phyloP scores from a whole-genome alignment of 768 basidiomycete genomes.

The Mycena venus region DNA sequence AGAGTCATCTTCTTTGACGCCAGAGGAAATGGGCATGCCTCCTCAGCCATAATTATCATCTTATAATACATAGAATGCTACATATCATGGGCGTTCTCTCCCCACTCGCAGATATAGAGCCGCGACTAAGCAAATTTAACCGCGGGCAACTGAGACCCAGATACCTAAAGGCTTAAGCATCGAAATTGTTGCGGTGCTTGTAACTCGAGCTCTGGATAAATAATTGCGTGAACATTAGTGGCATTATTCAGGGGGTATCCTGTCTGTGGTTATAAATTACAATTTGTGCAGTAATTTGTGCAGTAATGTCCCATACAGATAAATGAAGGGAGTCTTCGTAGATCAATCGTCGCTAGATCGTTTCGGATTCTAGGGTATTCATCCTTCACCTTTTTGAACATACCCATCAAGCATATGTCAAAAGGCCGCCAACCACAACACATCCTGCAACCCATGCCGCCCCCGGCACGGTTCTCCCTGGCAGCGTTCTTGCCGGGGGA shows the following conservation, averaged over 20 bases:
- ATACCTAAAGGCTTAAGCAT: too few relatives aligned
- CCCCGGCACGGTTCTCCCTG: constrained; percentile 1
- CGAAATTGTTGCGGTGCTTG: too few relatives aligned
- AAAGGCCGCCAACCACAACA: background rate
- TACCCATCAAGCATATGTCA: background rate
- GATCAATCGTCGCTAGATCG: background rate
- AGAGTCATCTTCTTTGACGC: constrained; percentile 85
- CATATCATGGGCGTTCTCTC: constrained; percentile 30
- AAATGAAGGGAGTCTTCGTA: background rate
- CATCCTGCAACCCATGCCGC: constrained; percentile 6
- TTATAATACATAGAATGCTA: constrained; percentile 32
- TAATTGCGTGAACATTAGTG: background rate
- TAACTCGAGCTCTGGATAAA: too few relatives aligned
- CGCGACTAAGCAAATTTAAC: background rate
- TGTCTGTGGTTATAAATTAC: background rate
- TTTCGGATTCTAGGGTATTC: too few relatives aligned
- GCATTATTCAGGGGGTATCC: too few relatives aligned
- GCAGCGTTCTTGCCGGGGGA: constrained; percentile 63
- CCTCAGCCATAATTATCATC: constrained; percentile 60
- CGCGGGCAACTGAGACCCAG: too few relatives aligned
- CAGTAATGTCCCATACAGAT: background rate
- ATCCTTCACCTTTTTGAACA: background rate
- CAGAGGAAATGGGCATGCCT: constrained; percentile 85
- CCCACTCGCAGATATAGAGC: constrained; percentile 15
- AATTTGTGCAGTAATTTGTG: too few relatives aligned